Conservation (phyloP, 768 basidiomycete species). For the Trametes coccinea region DNA sequence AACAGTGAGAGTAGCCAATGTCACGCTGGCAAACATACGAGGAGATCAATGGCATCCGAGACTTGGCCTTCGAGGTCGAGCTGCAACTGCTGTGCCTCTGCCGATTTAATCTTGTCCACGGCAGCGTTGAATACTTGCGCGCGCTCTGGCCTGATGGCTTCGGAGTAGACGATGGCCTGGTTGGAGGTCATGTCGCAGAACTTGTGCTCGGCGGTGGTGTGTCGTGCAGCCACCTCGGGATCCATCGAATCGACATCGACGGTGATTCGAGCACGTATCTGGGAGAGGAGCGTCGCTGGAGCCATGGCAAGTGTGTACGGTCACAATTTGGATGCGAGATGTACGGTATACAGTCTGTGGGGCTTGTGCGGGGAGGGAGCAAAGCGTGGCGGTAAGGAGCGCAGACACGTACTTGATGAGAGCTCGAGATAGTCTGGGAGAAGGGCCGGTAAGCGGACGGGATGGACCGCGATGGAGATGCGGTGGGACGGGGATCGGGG, state of each 20-base stretch:
- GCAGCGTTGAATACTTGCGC: conserved; percentile 36
- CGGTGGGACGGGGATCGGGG: background rate
- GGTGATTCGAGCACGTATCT: conserved; percentile 37
- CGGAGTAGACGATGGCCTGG: conserved; percentile 44
- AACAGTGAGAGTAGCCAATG: background rate
- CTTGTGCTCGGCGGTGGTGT: conserved; percentile 28
- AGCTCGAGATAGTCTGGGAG: background rate
- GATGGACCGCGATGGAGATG: background rate
- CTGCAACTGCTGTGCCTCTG: conserved; percentile 10
- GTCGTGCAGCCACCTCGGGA: conserved; percentile 38
- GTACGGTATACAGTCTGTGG: background rate
- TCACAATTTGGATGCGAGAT: background rate
- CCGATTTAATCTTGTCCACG: conserved; percentile 22
- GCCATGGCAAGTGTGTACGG: conserved; percentile 6
- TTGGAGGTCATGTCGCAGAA: conserved; percentile 55
- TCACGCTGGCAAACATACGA: conserved; percentile 33
- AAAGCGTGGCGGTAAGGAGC: background rate
- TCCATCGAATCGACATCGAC: conserved; percentile 56
- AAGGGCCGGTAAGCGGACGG: background rate
- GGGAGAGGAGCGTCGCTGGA: conserved; percentile 37
- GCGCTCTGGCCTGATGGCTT: conserved; percentile 37
- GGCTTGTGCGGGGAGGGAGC: background rate
- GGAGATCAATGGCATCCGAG: conserved; percentile 39
- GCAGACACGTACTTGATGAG: background rate
- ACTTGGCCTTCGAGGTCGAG: conserved; percentile 30